Base-by-base conservation (phyloP, 2,329 filamentous ascomycete species). In the Ascochyta pisi region DNA sequence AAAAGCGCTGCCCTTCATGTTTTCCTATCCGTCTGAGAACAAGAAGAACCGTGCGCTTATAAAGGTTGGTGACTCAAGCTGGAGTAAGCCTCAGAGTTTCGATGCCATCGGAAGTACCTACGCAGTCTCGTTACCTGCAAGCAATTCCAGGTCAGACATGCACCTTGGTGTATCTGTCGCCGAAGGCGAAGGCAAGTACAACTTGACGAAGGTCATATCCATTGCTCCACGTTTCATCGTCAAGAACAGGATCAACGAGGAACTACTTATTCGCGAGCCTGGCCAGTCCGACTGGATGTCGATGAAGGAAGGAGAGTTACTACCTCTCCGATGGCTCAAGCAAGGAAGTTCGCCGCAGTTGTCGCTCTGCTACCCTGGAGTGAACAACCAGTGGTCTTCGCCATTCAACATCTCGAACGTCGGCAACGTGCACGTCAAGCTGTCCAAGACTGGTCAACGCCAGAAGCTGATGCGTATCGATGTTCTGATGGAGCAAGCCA, bases 41-140 rank as follows among this genome's bases (percentile, higher is more conserved):
- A 90, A 91, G 65, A 91, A 92, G 66, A 99, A 99, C 74, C 87
- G 95, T 63, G 92, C 92, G 6, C 80, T 96, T 40, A 80, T 99
- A 57, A 96, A 91, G 77, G 86, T 97, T 37, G 92, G 90, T 5
- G 90, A 96, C 50, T 97, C 95, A 0, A 86, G 88, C 57, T 99
- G 95, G 96, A 98, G 95, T 78, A 96, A 95, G 73, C 92, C 94
- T 0, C 94, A 98, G 73, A 97, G 92, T 83, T 96, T 99, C 67
- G 96, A 99, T 71, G 95, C 95, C 19, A 95, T 99, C 62, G 95
- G 95, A 29, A 98, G 94, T 68, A 92, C 89, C 0, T 89, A 92
- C 15, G 93, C 97, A 66, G 90, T 96, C 33, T 85, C 95, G 31
- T 82, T 99, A 31, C 89, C 90, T 45, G 91, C 92, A 0, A 78